A percentile compares a stretch with the other conserved stretches of the same genome.
Evolutionary conservation across 2,329 filamentous ascomycete species (phyloP).

Genomic region (Myriangium duriaei): DNA sequence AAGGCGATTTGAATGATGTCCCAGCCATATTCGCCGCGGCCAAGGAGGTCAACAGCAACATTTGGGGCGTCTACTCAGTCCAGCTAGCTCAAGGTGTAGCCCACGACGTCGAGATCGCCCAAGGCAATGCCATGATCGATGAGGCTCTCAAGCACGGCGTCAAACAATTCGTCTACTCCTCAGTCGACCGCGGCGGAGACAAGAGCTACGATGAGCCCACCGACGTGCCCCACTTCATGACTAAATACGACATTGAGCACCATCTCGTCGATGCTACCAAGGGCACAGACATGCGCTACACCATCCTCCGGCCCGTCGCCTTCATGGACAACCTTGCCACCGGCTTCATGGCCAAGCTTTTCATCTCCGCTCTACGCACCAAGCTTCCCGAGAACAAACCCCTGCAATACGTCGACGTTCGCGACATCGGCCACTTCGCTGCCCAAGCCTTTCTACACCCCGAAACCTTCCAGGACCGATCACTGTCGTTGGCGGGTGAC

Average conservation of each 20-base stretch:
- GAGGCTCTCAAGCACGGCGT: conserved; percentile 41
- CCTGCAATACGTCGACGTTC: conserved; percentile 29
- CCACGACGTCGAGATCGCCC: conserved; percentile 30
- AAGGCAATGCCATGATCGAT: conserved; percentile 47
- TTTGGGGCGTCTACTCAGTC: conserved; percentile 48
- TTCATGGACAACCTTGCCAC: conserved; percentile 50
- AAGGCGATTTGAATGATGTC: conserved; percentile 45
- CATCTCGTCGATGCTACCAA: conserved; percentile 39
- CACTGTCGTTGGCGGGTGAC: conserved; percentile 40
- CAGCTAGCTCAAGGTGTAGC: conserved; percentile 33
- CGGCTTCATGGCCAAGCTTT: conserved; percentile 36
- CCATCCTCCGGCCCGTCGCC: conserved; percentile 47
- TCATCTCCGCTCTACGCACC: conserved; percentile 32
- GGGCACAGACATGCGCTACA: conserved; percentile 43
- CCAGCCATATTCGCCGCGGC: conserved; percentile 8
- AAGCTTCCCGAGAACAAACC: conserved; percentile 11
- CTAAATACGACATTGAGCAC: conserved; percentile 49
- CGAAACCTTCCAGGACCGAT: conserved; percentile 31
- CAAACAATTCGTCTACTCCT: conserved; percentile 48
- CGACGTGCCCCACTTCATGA: conserved; percentile 47
- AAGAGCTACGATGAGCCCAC: conserved; percentile 42
- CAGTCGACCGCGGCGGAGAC: conserved; percentile 50
- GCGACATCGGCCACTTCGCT: conserved; percentile 41
- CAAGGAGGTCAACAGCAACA: conserved; percentile 5
- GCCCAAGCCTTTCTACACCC: conserved; percentile 37